phyloP scores from a whole-genome alignment of 768 basidiomycete species.

The Amanita inopinata region DNA sequence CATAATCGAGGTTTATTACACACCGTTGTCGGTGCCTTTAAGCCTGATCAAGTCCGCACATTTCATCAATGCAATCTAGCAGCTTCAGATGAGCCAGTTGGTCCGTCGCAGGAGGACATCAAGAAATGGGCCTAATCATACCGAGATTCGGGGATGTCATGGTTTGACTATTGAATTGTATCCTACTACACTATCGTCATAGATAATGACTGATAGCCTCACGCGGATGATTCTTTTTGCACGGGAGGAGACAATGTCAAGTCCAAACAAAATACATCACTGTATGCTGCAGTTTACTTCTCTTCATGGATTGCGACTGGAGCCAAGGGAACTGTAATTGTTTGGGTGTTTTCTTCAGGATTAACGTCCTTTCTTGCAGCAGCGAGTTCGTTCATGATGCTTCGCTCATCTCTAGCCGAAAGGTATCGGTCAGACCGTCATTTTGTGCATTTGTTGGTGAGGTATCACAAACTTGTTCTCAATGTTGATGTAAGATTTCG shows the following conservation, averaged over 20 bases:
- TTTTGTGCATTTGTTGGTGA: neutral
- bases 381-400: constrained; percentile 26
- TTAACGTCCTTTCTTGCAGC: constrained; percentile 19
- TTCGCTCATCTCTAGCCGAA: constrained; percentile 31
- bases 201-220: too few species aligned
- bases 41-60: constrained; percentile 52
- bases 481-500: constrained; percentile 27
- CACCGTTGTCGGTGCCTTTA: constrained; percentile 73
- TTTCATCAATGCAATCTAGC: constrained; percentile 90
- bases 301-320: constrained; percentile 37
- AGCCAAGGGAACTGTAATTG: constrained; percentile 33
- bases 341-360: constrained; percentile 22
- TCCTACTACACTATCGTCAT: too few species aligned
- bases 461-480: constrained; percentile 28
- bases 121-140: constrained; percentile 45
- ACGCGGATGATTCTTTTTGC: too few species aligned
- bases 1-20: constrained; percentile 81
- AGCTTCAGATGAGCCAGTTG: constrained; percentile 59
- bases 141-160: too few species aligned
- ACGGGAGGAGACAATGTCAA: too few species aligned
- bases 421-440: neutral
- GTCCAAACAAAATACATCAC: neutral
- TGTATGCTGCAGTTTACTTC: neutral
- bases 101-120: constrained; percentile 61
- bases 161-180: too few species aligned